Evolutionary conservation across 345 rosid species (phyloP).

Genomic region (Isatis tinctoria): DNA sequence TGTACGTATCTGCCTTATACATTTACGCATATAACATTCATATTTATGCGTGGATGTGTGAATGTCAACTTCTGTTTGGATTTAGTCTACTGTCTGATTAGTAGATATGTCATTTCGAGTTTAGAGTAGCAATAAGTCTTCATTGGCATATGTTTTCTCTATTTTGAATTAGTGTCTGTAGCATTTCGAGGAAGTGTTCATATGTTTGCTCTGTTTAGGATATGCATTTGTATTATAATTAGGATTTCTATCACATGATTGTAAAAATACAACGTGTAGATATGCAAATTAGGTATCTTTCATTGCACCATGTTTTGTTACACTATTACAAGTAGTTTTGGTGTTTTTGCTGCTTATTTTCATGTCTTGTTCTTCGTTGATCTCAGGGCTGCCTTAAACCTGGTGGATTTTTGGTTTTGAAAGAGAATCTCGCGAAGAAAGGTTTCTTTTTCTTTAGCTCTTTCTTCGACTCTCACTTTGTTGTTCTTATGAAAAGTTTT

Average conservation of each 20-base stretch:
- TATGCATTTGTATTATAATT: constrained; percentile 5
- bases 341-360: neutral
- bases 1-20: constrained; percentile 24
- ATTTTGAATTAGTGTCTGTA: too few species aligned
- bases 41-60: too few species aligned
- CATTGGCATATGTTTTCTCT: neutral
- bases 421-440: constrained; percentile 79
- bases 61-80: neutral
- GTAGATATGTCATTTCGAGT: neutral
- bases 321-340: neutral
- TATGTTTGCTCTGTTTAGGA: neutral
- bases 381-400: constrained; percentile 82
- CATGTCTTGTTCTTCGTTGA: constrained; percentile 8
- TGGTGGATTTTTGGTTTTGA: constrained; percentile 76
- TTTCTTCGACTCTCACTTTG: too few species aligned
- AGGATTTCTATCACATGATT: neutral
- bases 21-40: neutral
- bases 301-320: neutral
- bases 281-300: neutral
- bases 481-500: too few species aligned
- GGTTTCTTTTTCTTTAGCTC: constrained; percentile 41
- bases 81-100: neutral
- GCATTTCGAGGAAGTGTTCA: neutral
- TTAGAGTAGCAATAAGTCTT: neutral
- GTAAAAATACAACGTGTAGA: neutral